phyloP scores from a whole-genome alignment of 371 early-diverging fungal species.

The Mortierella sp. region DNA sequence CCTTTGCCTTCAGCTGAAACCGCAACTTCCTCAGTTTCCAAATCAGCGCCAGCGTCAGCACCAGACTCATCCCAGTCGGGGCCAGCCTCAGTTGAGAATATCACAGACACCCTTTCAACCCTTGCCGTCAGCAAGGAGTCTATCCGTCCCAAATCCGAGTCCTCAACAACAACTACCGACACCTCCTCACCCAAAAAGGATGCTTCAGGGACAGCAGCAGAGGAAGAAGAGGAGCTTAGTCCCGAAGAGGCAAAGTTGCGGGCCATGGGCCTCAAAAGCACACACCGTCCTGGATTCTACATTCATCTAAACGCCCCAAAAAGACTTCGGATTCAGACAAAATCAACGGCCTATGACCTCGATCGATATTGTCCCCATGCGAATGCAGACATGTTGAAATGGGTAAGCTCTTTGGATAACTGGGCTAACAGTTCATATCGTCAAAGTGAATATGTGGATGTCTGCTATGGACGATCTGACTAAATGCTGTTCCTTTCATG shows the following conservation, averaged over 20 bases:
- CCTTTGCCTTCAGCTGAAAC: neutral
- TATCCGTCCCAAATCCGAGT: no score
- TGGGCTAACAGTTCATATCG: neutral
- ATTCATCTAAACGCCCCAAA: conserved; percentile 32
- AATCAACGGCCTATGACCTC: conserved; percentile 41
- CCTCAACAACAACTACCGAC: no score
- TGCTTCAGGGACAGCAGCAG: neutral
- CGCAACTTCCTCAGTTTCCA: neutral
- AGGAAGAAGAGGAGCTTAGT: conserved; percentile 37
- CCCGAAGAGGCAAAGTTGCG: conserved; percentile 35
- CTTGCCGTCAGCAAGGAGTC: no score
- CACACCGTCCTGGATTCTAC: conserved; percentile 52
- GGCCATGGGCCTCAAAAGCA: conserved; percentile 43
- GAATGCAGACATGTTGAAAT: conserved; percentile 48
- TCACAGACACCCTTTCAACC: neutral
- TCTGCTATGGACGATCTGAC: no score
- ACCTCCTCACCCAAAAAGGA: neutral
- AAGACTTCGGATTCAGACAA: conserved; percentile 43
- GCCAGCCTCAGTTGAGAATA: neutral
- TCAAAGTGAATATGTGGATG: neutral
- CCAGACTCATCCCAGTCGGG: neutral
- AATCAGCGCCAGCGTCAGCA: neutral
- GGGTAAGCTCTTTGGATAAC: conserved; percentile 26
- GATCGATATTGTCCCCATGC: conserved; percentile 53
- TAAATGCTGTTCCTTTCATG: neutral